Percentiles rank a stretch among this genome's conserved stretches.
phyloP scores from a whole-genome alignment of 208 protist genomes.

The Trichomonas gallinae region DNA sequence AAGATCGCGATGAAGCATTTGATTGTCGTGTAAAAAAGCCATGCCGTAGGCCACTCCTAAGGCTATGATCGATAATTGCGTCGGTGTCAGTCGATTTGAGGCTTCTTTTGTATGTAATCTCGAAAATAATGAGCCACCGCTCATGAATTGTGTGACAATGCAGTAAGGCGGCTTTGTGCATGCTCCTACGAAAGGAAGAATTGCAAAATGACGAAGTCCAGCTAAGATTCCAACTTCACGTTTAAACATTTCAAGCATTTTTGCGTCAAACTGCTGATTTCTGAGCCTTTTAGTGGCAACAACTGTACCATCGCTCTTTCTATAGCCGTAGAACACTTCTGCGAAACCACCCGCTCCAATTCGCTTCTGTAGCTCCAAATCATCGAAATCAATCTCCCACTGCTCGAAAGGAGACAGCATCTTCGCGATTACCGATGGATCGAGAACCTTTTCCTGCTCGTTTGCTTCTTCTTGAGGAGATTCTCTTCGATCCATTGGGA shows the following conservation, averaged over 20 bases:
- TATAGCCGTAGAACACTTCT: neutral
- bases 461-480: no score
- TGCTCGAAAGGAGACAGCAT: neutral
- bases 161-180: neutral
- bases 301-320: neutral
- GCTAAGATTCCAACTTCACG: neutral
- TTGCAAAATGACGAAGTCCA: neutral
- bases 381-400: neutral
- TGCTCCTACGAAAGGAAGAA: conserved; percentile 7
- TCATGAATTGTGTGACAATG: conserved; percentile 5
- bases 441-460: neutral
- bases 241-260: conserved; percentile 14
- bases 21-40: neutral
- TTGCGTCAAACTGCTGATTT: neutral
- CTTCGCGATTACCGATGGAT: neutral
- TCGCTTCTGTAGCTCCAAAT: neutral
- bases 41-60: neutral
- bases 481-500: no score
- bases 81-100: neutral
- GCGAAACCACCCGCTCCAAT: neutral
- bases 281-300: neutral
- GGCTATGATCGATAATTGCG: neutral
- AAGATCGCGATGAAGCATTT: conserved; percentile 23
- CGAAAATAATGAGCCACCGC: neutral
- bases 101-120: neutral